Base-by-base conservation (phyloP, 1,284 basidiomycete species). In the Neotropicomus parvogracilis region DNA sequence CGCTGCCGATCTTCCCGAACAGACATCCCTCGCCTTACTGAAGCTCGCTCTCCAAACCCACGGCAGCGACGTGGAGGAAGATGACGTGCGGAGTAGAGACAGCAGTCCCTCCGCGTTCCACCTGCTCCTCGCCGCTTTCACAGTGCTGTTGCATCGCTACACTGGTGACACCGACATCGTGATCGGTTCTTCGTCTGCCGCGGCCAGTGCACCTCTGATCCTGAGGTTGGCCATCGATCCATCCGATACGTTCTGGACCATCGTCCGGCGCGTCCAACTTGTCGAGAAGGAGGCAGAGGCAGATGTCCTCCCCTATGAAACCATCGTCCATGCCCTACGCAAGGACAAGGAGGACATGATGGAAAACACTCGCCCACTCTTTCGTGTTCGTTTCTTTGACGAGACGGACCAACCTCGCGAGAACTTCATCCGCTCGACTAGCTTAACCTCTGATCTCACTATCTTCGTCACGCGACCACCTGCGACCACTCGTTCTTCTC, bases 311-410 rank as follows among this genome's bases (percentile, higher is more conserved):
- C 89, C 95, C 0, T 93, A 92, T 64, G 89, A 94, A 53, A 70
- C 77, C 4, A 78, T 99, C 46, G 77, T 88, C n/a, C 75, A 75
- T 37, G 86, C 83, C n/a, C 71, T 94, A 46, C 80, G 77, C 54
- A 83, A 82, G 59, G 81, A 79, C 62, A 82, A 78, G 59, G 78
- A 82, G 5, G 75, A 70, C 33, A 73, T 79, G 20, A 64, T 74
- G 4, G 80, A 83, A 50, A 76, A 72, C 16, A 63, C 69, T 4
- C 68, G 72, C 0, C 87, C 88, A 2, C 74, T 99, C 31, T 99
- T 97, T 74, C 81, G 94, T 34, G 94, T 98, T 39, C 85, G 95
- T 21, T 98, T 98, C 77, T 95, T 98, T 65, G 95, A 98, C 65
- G 91, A 90, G 65, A 93, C 85, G 3, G 88, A 89, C 54, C 71